Evolutionary conservation across 345 rosid species (phyloP), one percentile per base, ranked within the genome.

Genomic region (Syzygium aromaticum): DNA sequence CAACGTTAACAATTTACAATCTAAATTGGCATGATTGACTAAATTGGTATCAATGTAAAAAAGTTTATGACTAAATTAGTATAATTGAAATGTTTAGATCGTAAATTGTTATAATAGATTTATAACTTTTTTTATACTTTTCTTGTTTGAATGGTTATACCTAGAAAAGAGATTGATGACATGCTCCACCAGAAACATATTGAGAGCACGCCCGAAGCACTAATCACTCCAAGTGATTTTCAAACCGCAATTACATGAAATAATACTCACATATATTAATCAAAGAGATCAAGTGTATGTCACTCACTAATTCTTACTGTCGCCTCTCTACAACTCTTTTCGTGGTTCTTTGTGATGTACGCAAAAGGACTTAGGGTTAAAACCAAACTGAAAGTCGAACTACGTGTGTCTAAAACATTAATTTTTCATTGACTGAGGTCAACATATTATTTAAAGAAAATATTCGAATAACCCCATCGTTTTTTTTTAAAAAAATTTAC

Each of bases 1-100:
- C 46, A 1, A 43, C 46, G 7, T 43, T 43, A 43, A 1, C 1
- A 43, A 43, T 43, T 43, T 1, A 0, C 46, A 1, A 6, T 1
- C 46, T 43, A 43, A 43, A 43, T 43, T 43, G 46, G 7, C 46
- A 43, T 33, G 38, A 33, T 33, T 33, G 38, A 33, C 3, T 33
- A 33, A 33, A 33, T 43, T 43, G 46, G 46, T 43, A 43, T 43
- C 46, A 43, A 43, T 43, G 46, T 43, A 43, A 43, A 43, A 43
- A 43, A 1, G 46, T 43, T 43, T 43, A 43, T 1, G 7, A 43
- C 46, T 43, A 43, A 40, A 43, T 43, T 43, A 7, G 1, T 43
- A 1, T 43, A 43, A 43, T 43, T 43, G 46, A 43, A 43, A 43
- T 43, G 46, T 43, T 43, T 43, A 43, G 7, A n/a, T n/a, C n/a